Evolutionary conservation across 108 stramenopile species (phyloP).

Genomic region (Phaeodactylum tricornutum): DNA sequence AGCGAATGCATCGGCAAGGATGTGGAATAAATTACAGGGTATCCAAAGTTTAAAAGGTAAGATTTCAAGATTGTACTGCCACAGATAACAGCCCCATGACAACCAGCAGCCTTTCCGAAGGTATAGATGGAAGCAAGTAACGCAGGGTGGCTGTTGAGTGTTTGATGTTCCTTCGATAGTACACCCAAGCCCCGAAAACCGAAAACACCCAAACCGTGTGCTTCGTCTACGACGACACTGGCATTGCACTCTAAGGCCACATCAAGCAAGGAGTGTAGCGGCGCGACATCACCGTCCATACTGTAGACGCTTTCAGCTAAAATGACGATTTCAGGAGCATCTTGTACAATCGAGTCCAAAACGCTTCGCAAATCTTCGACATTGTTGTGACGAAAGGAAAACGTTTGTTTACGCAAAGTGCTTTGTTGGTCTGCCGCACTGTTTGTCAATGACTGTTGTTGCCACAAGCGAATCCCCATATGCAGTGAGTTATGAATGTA

Average conservation of each 20-base stretch:
- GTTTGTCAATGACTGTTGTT: no score
- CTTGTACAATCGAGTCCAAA: constrained; percentile 18
- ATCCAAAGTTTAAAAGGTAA: constrained; percentile 87
- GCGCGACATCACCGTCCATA: constrained; percentile 96
- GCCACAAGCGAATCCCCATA: constrained; percentile 76
- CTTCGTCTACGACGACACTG: constrained; percentile 82
- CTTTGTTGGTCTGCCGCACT: constrained; percentile 23
- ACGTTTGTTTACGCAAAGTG: neutral
- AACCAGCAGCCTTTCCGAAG: constrained; percentile 96
- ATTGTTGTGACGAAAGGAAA: constrained; percentile 81
- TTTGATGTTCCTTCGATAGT: constrained; percentile 40
- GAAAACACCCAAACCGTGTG: constrained; percentile 79
- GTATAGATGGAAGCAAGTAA: constrained; percentile 83
- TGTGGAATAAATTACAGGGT: constrained; percentile 95
- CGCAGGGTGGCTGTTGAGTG: constrained; percentile 76
- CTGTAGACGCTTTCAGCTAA: constrained; percentile 94
- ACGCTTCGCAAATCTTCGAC: constrained; percentile 39
- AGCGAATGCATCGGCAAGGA: constrained; percentile 78
- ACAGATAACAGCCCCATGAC: constrained; percentile 88
- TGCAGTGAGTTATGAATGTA: constrained; percentile 86
- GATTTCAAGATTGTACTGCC: constrained; percentile 42
- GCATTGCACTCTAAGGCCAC: constrained; percentile 45
- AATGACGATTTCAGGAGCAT: constrained; percentile 31
- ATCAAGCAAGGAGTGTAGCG: constrained; percentile 63
- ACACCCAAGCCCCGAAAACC: constrained; percentile 70